Evolutionary conservation across 140 eudicot species (phyloP), one percentile per base, ranked within the genome.

Genomic region (Senecio squalidus): DNA sequence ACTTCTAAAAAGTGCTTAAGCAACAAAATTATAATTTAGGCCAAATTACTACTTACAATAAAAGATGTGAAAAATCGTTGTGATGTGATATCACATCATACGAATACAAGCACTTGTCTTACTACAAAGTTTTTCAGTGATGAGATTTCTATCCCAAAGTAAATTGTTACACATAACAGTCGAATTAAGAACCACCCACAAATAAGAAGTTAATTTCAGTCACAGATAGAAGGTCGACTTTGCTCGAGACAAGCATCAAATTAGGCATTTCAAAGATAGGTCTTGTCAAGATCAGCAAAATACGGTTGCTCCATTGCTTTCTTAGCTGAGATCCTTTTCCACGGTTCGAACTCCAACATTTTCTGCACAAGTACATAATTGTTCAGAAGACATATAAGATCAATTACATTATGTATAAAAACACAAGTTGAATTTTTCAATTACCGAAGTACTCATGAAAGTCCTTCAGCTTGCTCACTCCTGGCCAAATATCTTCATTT

Each of bases 371-470:
- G 26, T 9, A 6, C 20, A 51, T 51, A 17, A 45, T 45, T 8
- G 15, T 4, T n/a, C 2, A 40, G 1, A 40, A 40, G 18, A 20
- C 2, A 48, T 23, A 48, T 4, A 20, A 58, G 10, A 9, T 11
- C 53, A 26, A 17, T 9, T 22, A 34, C 15, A 1, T 15, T 14
- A n/a, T n/a, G 0, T 29, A 14, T 31, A 22, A 14, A 64, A 27
- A 9, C 9, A 28, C 14, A 30, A 30, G 2, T 4, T 10, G 9
- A 14, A 36, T 58, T 9, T 70, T 76, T 55, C 74, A 82, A 58
- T 26, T 81, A 89, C 22, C 88, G 5, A 92, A 92, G 66, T 82
- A 86, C 59, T 79, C 92, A 58, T 86, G 95, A 92, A 88, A 86
- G 71, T 86, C 80, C 56, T 61, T 73, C 16, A 86, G n/a, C n/a